Percentiles rank a stretch among this genome's conserved stretches.
Evolutionary conservation across 192 early-diverging fungal species (phyloP).

Genomic region (Coemansia sp.): DNA sequence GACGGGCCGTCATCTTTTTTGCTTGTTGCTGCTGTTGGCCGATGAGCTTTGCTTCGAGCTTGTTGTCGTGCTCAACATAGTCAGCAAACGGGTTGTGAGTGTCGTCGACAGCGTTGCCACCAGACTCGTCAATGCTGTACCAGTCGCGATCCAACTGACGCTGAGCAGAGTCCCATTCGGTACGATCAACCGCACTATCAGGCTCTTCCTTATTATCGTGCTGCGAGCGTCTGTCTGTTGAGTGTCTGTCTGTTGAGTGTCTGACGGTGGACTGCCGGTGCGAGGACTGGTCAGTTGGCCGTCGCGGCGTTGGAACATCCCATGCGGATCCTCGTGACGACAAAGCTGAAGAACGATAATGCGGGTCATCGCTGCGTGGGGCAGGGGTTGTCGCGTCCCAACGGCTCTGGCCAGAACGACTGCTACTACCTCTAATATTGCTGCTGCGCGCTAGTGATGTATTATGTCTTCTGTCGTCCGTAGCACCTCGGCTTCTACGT

Average conservation of each 20-base stretch:
- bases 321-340: background rate
- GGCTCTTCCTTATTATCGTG: background rate
- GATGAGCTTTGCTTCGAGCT: constrained; percentile 84
- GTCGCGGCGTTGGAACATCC: constrained; percentile 1
- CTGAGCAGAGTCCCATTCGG: constrained; percentile 82
- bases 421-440: background rate
- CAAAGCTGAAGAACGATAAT: background rate
- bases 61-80: constrained; percentile 78
- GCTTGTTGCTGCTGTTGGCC: constrained; percentile 64
- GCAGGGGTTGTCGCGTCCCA: background rate
- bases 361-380: constrained; percentile 1
- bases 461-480: background rate
- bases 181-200: constrained; percentile 45
- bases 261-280: constrained; percentile 3
- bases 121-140: constrained; percentile 77
- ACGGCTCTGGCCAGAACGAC: background rate
- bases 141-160: constrained; percentile 90
- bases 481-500: background rate
- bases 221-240: constrained; percentile 4
- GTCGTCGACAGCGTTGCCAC: constrained; percentile 65
- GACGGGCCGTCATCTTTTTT: constrained; percentile 85
- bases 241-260: background rate
- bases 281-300: constrained; percentile 8
- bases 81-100: constrained; percentile 82
- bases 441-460: background rate